Evolutionary conservation across 495 filamentous ascomycete genomes (phyloP).

Genomic region (Rostrohypoxylon terebratum): DNA sequence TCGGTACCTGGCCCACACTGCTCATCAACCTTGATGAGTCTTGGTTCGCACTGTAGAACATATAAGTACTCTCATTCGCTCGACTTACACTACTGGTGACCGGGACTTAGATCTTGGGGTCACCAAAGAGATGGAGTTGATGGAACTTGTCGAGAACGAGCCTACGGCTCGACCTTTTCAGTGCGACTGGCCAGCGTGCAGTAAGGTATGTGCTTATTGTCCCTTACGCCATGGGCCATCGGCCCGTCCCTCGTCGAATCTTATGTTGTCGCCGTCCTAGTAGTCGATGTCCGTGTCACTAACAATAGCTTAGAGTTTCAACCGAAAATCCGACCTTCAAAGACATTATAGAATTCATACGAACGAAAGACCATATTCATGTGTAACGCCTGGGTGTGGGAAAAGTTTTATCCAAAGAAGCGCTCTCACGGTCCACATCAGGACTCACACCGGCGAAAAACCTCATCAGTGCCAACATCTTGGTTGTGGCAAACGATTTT

Average conservation of each 20-base stretch:
- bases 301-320: constrained; percentile 75
- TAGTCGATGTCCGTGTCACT: constrained; percentile 34
- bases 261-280: not conserved
- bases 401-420: constrained; percentile 94
- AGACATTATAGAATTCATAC: constrained; percentile 92
- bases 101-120: constrained; percentile 44
- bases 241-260: not conserved
- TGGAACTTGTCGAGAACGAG: constrained; percentile 66
- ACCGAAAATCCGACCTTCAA: constrained; percentile 91
- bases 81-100: constrained; percentile 45
- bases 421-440: constrained; percentile 85
- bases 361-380: constrained; percentile 86
- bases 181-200: constrained; percentile 65
- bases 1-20: constrained; percentile 38
- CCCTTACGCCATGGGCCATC: not conserved
- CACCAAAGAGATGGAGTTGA: constrained; percentile 62
- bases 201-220: constrained; percentile 59
- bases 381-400: constrained; percentile 74
- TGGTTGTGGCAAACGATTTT: constrained; percentile 87
- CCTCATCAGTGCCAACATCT: constrained; percentile 83
- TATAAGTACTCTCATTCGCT: constrained; percentile 54
- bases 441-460: constrained; percentile 91
- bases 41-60: constrained; percentile 48
- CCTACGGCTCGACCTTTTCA: constrained; percentile 63
- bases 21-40: constrained; percentile 33